These are phyloP conservation scores for Venturia aucupariae DNA, from an alignment of 2,329 filamentous ascomycete genomes.

Conservation along the genomic window DNA sequence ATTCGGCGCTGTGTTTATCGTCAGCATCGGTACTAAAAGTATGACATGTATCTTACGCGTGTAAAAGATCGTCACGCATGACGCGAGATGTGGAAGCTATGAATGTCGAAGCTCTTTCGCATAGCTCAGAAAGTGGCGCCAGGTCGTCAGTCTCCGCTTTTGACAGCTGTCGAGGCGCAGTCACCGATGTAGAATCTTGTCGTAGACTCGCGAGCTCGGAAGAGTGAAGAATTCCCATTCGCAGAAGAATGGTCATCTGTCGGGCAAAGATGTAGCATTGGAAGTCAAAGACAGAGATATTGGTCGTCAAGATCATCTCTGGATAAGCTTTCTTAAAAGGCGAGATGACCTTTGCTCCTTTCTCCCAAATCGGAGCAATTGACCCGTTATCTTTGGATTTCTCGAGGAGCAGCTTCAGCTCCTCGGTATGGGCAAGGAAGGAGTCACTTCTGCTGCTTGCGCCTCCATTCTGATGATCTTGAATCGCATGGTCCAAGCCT, in stretches of 20 bases:
- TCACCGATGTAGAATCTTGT: slow-evolving; percentile 18
- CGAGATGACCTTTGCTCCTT: slow-evolving; percentile 25
- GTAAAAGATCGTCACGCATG: slow-evolving; percentile 66
- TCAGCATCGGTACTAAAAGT: slow-evolving; percentile 19
- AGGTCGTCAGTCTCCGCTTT: slow-evolving; percentile 59
- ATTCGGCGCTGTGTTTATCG: slow-evolving; percentile 18
- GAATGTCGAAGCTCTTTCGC: slow-evolving; percentile 72
- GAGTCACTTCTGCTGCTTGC: slow-evolving; percentile 60
- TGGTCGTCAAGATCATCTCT: slow-evolving; percentile 84
- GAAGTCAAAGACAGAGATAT: slow-evolving; percentile 95
- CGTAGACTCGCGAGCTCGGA: slow-evolving; percentile 16
- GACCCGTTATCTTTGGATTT: background rate
- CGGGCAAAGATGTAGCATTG: slow-evolving; percentile 86
- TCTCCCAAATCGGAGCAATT: slow-evolving; percentile 1
- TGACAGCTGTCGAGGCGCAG: slow-evolving; percentile 18
- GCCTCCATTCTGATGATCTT: slow-evolving; percentile 57
- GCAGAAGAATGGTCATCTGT: slow-evolving; percentile 71
- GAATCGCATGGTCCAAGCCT: slow-evolving; percentile 72
- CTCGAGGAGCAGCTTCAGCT: slow-evolving; percentile 37
- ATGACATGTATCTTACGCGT: slow-evolving; percentile 40
- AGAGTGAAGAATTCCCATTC: slow-evolving; percentile 60
- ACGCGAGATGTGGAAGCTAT: slow-evolving; percentile 71
- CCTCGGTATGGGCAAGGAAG: slow-evolving; percentile 63
- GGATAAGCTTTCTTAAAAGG: slow-evolving; percentile 65
- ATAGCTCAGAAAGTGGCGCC: slow-evolving; percentile 74